Percentiles rank a stretch among this genome's conserved stretches.
phyloP scores from a whole-genome alignment of 768 basidiomycete genomes.

The Suillus sp. region DNA sequence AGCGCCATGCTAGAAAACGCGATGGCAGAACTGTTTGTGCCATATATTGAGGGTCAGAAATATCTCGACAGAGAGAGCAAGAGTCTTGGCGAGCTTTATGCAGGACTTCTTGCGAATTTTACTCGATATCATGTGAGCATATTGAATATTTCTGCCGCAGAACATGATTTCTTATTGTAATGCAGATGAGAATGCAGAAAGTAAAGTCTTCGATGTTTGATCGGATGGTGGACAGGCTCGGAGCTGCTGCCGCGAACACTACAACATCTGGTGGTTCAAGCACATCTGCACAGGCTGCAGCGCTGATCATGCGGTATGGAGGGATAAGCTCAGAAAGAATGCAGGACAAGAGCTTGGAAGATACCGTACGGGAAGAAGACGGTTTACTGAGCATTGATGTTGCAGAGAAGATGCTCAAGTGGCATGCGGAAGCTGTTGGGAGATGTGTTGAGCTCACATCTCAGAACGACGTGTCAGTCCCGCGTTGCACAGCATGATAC shows the following conservation, averaged over 20 bases:
- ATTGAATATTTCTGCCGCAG: constrained; percentile 4
- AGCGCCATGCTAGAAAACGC: constrained; percentile 91
- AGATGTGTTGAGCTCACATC: constrained; percentile 89
- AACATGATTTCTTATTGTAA: constrained; percentile 12
- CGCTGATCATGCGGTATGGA: constrained; percentile 87
- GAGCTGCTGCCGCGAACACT: constrained; percentile 70
- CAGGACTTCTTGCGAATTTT: constrained; percentile 68
- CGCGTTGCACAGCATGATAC: background rate
- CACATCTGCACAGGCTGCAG: constrained; percentile 83
- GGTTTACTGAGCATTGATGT: constrained; percentile 73
- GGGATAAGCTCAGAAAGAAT: constrained; percentile 63
- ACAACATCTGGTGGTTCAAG: constrained; percentile 59
- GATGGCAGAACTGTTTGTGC: constrained; percentile 94
- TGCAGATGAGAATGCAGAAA: constrained; percentile 59
- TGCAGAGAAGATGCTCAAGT: constrained; percentile 90
- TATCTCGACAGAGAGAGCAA: constrained; percentile 93
- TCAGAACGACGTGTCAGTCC: constrained; percentile 76
- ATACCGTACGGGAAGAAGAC: constrained; percentile 77
- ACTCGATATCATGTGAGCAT: constrained; percentile 85
- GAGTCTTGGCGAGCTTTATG: constrained; percentile 79
- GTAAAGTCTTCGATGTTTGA: constrained; percentile 84
- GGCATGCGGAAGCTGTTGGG: constrained; percentile 98
- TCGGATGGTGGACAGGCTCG: constrained; percentile 84
- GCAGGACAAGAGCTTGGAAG: constrained; percentile 60
- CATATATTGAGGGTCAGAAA: constrained; percentile 87